Evolutionary conservation across 2,329 filamentous ascomycete genomes (phyloP).

Genomic region (Phialocephala subalpina): DNA sequence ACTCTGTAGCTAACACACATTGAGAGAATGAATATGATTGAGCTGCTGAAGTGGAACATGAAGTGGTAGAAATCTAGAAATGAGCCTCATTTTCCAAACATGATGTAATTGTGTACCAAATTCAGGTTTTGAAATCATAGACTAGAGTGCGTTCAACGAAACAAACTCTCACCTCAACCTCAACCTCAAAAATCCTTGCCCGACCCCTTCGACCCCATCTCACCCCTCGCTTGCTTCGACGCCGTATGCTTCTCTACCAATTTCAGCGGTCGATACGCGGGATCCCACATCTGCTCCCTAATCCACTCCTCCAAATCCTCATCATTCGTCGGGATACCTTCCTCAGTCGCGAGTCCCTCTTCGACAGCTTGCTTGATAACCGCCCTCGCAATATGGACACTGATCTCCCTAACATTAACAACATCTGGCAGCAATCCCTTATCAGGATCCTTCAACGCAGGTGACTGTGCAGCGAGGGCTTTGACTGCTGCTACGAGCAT

Average conservation of each 20-base stretch:
- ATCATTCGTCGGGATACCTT: constrained; percentile 65
- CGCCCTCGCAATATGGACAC: constrained; percentile 77
- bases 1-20: no score
- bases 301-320: constrained; percentile 63
- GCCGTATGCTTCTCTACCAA: constrained; percentile 61
- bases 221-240: constrained; percentile 65
- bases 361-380: constrained; percentile 77
- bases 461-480: constrained; percentile 75
- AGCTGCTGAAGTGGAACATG: no score
- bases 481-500: constrained; percentile 85
- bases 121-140: no score
- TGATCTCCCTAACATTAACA: constrained; percentile 75
- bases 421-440: constrained; percentile 81
- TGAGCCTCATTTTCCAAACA: no score
- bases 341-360: constrained; percentile 71
- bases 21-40: no score
- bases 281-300: constrained; percentile 81
- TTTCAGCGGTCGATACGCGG: constrained; percentile 71
- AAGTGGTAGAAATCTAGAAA: no score
- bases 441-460: constrained; percentile 68
- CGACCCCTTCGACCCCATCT: constrained; percentile 52
- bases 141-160: no score
- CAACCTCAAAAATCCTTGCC: background rate
- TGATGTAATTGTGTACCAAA: no score
- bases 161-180: no score